Evolutionary conservation across 495 filamentous ascomycete genomes (phyloP).

Genomic region (Neurospora sp.): DNA sequence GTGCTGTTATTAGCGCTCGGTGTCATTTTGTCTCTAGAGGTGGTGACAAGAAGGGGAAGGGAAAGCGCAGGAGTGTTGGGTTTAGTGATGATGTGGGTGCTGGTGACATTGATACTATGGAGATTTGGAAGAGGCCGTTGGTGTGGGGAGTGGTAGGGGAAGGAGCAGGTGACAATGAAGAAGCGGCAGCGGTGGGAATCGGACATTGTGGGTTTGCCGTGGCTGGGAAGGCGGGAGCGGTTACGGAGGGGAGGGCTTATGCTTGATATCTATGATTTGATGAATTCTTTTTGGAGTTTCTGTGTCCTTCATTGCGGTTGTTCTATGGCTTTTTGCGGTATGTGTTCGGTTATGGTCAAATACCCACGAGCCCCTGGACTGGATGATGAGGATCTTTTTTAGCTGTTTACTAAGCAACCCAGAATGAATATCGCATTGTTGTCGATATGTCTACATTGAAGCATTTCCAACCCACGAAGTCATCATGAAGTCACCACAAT

Average conservation of each 20-base stretch:
- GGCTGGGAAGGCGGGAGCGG: slow-evolving; percentile 10
- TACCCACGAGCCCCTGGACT: not conserved
- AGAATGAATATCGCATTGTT: not conserved
- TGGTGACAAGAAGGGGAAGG: slow-evolving; percentile 5
- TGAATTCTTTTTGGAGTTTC: not conserved
- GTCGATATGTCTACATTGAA: not conserved
- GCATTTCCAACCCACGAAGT: not conserved
- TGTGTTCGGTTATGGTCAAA: not conserved
- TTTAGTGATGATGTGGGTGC: not conserved
- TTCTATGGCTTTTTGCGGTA: not conserved
- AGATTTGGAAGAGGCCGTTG: slow-evolving; percentile 18
- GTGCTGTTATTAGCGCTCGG: slow-evolving; percentile 32
- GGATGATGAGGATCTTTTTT: not conserved
- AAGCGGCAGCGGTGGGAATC: slow-evolving; percentile 11
- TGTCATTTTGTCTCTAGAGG: slow-evolving; percentile 17
- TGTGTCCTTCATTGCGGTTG: not conserved
- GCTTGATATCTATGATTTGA: slow-evolving; percentile 12
- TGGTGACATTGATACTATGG: not conserved
- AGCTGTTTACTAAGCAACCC: not conserved
- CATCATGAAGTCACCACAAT: not conserved
- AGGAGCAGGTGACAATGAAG: slow-evolving; percentile 1
- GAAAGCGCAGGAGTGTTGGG: not conserved
- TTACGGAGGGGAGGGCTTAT: slow-evolving; percentile 29
- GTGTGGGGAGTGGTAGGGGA: slow-evolving; percentile 33
- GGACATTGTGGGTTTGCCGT: slow-evolving; percentile 30